Evolutionary conservation across 495 filamentous ascomycete genomes (phyloP), one percentile per base, ranked within the genome.

Genomic region (Daldinia caldariorum): DNA sequence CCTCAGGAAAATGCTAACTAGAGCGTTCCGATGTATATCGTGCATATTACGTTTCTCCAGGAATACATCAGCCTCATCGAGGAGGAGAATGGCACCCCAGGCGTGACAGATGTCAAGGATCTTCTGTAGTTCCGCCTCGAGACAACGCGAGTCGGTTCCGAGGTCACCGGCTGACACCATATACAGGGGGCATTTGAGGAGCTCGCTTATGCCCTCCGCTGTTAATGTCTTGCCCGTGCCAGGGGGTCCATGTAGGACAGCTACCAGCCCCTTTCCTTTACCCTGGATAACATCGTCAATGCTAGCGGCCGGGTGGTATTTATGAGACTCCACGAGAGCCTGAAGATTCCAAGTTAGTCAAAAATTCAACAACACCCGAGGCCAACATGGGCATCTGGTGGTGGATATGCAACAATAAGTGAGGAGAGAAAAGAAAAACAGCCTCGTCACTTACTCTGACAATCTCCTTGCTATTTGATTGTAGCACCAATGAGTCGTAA

Each of bases 261-360:
- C 81, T 45, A 88, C 85, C n/a, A 89, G 80, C 8, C 87, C 88
- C 58, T 84, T 84, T 35, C 89, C 89, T 73, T 89, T 88, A 63
- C 84, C 83, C 41, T 90, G 88, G 50, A 94, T 92, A 31, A 93
- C 89, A 70, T 93, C 90, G 76, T 94, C 92, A 67, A 96, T 93
- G 69, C 91, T 96, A 66, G 92, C 84, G 8, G 90, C 89, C 0
- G 89, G 90, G 63, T 93, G 87, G 78, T 92, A 94, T 56, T 74
- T 94, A 79, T 94, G 93, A 0, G 88, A 90, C 69, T 92, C 88
- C 7, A 94, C 92, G 6, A 94, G 83, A 12, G 92, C 91, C 73
- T 74, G 34, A 10, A 22, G 32, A 20, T 56, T 18, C 1, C 6
- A 62, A 41, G 63, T 74, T 45, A 74, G 63, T 32, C 54, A 20